Evolutionary conservation across 2,329 filamentous ascomycete genomes (phyloP).

Genomic region (Aureobasidium sp.): DNA sequence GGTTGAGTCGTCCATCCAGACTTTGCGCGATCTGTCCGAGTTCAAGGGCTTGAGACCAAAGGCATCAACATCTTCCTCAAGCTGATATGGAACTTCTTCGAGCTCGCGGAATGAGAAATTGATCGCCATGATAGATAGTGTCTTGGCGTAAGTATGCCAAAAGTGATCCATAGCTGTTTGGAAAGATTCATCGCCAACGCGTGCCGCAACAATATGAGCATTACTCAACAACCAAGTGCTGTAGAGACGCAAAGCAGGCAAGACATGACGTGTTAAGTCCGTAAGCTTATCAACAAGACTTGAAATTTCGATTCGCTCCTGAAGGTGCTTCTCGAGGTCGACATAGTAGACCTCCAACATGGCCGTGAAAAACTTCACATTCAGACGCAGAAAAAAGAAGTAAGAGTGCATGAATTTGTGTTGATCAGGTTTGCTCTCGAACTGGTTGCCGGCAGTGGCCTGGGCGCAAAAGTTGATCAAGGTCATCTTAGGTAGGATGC

Average conservation of each 20-base stretch:
- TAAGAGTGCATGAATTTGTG: constrained; percentile 34
- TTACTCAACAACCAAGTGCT: constrained; percentile 59
- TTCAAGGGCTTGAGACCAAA: constrained; percentile 58
- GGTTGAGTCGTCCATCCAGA: constrained; percentile 44
- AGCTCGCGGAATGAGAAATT: constrained; percentile 54
- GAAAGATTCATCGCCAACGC: constrained; percentile 48
- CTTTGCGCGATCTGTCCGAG: constrained; percentile 41
- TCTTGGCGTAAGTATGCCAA: constrained; percentile 56
- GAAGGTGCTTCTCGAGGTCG: constrained; percentile 28
- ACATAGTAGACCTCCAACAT: constrained; percentile 63
- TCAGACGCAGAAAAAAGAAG: constrained; percentile 66
- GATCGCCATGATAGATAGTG: constrained; percentile 47
- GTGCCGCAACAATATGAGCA: constrained; percentile 47
- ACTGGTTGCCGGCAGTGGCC: constrained; percentile 57
- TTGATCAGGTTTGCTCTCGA: constrained; percentile 45
- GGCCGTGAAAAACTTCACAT: constrained; percentile 67
- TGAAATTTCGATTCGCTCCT: constrained; percentile 18
- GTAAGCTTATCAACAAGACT: constrained; percentile 47
- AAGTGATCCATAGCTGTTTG: constrained; percentile 53
- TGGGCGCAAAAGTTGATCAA: constrained; percentile 83
- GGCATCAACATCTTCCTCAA: constrained; percentile 62
- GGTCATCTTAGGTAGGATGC: constrained; percentile 68
- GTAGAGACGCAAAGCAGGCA: constrained; percentile 60
- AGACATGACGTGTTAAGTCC: constrained; percentile 51
- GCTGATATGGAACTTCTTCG: constrained; percentile 52